Evolutionary conservation across 768 basidiomycete species (phyloP), one percentile per base, ranked within the genome.

Genomic region (Lactarius deliciosus): DNA sequence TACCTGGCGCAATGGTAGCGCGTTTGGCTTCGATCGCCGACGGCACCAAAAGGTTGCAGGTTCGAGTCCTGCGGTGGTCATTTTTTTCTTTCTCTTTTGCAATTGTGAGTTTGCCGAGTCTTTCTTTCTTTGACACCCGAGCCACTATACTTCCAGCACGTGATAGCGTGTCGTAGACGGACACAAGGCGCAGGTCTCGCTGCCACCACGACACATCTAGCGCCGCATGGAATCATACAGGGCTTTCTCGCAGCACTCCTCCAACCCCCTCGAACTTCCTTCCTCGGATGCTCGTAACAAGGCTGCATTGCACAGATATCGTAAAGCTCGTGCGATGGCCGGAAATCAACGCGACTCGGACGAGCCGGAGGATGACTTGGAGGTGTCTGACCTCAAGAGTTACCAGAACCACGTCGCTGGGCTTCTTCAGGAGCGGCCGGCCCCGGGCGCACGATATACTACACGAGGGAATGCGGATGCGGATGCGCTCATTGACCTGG

Each of bases 21-120:
- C 90, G 89, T 91, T 90, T 91, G 89, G 89, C 89, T 91, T 91
- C 90, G 89, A 90, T 83, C 73, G 86, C 86, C 81, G 70, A 77
- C 79, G 77, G 85, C 69, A 92, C 90, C 90, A 91, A 90, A 89
- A 91, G 91, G 90, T 88, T 92, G 90, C 90, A 92, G 90, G 91
- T 92, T 92, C 90, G 89, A 92, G 89, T 90, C 90, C 90, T 91
- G 90, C 89, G 87, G 89, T 89, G 87, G 64, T 69, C 68, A 69
- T 68, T 68, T 69, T 69, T 15, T 25, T 20, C 4, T 10, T 18
- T 22, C 25, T 36, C 2, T 10, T 50, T 41, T 18, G 22, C 22
- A 53, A 11, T 15, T 25, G 50, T 50, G 22, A 25, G 45, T 47
- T 8, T 22, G 10, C n/a, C n/a, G n/a, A n/a, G 47, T 25, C n/a